Evolutionary conservation across 257 asterid species (phyloP).

Genomic region (Jacaranda mimosifolia): DNA sequence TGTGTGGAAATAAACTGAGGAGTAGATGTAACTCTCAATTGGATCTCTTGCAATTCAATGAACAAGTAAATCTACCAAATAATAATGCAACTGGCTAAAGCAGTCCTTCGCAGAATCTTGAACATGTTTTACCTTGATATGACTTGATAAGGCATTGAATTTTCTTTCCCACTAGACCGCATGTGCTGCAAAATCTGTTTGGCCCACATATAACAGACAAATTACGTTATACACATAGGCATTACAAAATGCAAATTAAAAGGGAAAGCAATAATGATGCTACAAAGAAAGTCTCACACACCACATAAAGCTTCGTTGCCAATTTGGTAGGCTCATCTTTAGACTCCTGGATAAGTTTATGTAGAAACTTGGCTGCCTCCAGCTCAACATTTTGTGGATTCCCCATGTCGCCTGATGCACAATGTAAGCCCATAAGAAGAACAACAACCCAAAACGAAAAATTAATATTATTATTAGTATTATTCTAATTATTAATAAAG

Average conservation of each 20-base stretch:
- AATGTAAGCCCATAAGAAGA: conserved; percentile 29
- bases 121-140: conserved; percentile 78
- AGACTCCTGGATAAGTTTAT: conserved; percentile 96
- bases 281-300: conserved; percentile 44
- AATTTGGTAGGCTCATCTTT: conserved; percentile 95
- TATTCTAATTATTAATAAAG: conserved; percentile 9
- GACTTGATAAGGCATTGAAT: conserved; percentile 97
- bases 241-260: conserved; percentile 23
- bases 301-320: conserved; percentile 99
- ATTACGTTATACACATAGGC: conserved; percentile 19
- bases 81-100: conserved; percentile 23
- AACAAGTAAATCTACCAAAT: conserved; percentile 26
- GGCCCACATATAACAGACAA: conserved; percentile 20
- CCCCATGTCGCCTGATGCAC: conserved; percentile 60
- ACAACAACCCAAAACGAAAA: not conserved
- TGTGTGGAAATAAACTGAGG: not conserved
- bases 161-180: conserved; percentile 98
- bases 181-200: conserved; percentile 95
- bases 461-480: not conserved
- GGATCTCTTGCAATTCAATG: conserved; percentile 31
- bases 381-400: conserved; percentile 89
- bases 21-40: not conserved
- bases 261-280: not conserved
- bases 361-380: conserved; percentile 98
- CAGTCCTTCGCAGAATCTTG: conserved; percentile 21